These are phyloP conservation scores for Vitis amurensis DNA, from an alignment of 164 flowering plant species.

Conservation along the genomic window DNA sequence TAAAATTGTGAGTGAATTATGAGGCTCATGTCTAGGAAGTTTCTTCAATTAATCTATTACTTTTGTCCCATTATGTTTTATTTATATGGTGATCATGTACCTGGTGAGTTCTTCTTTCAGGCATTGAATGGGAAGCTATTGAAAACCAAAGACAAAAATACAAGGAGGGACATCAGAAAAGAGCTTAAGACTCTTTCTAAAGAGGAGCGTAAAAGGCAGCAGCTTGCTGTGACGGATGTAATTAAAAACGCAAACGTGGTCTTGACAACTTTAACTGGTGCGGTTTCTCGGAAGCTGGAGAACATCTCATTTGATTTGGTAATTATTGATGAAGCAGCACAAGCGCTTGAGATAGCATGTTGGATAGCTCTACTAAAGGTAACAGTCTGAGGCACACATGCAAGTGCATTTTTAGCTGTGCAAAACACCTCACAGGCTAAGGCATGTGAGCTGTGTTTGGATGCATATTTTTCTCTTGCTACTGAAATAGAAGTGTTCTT, in stretches of 20 bases:
- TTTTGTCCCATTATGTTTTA: not conserved
- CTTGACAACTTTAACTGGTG: slow-evolving; percentile 93
- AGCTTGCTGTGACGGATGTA: slow-evolving; percentile 92
- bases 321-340: slow-evolving; percentile 99
- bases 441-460: not conserved
- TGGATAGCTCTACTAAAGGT: slow-evolving; percentile 98
- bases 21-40: not conserved
- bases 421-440: not conserved
- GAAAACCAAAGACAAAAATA: slow-evolving; percentile 81
- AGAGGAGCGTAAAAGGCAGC: slow-evolving; percentile 96
- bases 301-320: slow-evolving; percentile 79
- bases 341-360: slow-evolving; percentile 96
- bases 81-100: not conserved
- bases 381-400: not conserved
- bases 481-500: no score
- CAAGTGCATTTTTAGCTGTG: no score
- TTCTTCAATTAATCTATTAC: not conserved
- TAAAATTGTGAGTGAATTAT: no score
- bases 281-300: slow-evolving; percentile 68
- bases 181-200: slow-evolving; percentile 89
- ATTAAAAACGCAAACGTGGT: slow-evolving; percentile 84
- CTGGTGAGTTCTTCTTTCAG: slow-evolving; percentile 34
- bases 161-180: slow-evolving; percentile 84
- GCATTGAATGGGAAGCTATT: slow-evolving; percentile 83
- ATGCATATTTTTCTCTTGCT: not conserved